Conservation (phyloP, 225 moss, liverwort and hornwort genomes). For the Pseudisothecium myosuroides region DNA sequence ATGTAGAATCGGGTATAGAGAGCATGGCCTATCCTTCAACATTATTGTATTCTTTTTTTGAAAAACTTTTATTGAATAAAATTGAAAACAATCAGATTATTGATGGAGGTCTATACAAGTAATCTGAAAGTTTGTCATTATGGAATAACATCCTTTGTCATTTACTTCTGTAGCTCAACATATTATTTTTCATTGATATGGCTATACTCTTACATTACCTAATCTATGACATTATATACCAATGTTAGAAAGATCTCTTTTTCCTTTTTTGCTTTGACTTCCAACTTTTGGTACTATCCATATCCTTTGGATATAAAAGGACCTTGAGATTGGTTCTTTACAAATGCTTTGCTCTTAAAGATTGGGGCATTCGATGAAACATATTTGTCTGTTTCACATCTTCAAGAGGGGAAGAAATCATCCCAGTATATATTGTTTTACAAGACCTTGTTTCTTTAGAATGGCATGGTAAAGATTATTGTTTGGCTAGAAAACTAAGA, state of each 20-base stretch:
- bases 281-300: accelerated
- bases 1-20: background rate
- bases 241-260: background rate
- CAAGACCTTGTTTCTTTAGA: background rate
- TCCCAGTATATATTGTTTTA: too few species aligned
- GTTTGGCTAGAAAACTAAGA: background rate
- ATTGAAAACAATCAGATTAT: background rate
- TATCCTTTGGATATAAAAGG: background rate
- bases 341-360: background rate
- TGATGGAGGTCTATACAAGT: background rate
- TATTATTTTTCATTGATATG: background rate
- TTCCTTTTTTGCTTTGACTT: background rate
- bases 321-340: background rate
- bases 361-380: accelerated
- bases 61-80: background rate
- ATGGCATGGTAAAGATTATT: background rate
- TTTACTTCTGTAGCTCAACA: accelerated
- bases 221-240: background rate
- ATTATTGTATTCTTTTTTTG: background rate
- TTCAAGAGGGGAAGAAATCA: background rate
- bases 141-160: background rate
- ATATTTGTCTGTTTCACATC: background rate
- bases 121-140: background rate
- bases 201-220: background rate
- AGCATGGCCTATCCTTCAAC: accelerated